Evolutionary conservation across 2,329 filamentous ascomycete species (phyloP).

Genomic region (Arthrobotrys sinensis): DNA sequence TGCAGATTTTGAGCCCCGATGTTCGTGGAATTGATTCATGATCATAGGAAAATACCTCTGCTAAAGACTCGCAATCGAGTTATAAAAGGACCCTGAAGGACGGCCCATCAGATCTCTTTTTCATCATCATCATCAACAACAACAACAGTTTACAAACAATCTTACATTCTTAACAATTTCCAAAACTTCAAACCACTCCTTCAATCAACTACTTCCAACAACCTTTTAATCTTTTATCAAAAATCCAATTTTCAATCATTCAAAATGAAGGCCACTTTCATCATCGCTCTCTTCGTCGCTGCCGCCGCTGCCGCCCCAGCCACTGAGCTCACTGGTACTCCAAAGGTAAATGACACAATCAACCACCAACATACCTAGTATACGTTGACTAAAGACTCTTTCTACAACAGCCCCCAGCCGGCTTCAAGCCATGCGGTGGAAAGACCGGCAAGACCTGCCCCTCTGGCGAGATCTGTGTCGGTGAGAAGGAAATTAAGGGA

Average conservation of each 20-base stretch:
- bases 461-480: conserved; percentile 34
- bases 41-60: neutral
- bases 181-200: conserved; percentile 10
- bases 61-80: neutral
- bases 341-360: conserved; percentile 3
- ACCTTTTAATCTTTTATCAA: neutral
- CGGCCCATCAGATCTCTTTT: neutral
- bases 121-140: conserved; percentile 11
- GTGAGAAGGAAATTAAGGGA: conserved; percentile 39
- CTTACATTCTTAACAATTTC: neutral
- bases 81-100: neutral
- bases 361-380: neutral
- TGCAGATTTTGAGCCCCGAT: neutral
- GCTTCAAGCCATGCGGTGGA: conserved; percentile 24
- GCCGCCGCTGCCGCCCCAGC: conserved; percentile 33
- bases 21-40: neutral
- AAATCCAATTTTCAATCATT: conserved; percentile 1
- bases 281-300: conserved; percentile 43
- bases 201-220: neutral
- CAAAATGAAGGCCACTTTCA: conserved; percentile 49
- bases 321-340: neutral
- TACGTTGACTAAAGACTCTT: neutral
- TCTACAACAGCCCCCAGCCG: conserved; percentile 5
- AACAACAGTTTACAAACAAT: conserved; percentile 11
- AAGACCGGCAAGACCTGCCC: conserved; percentile 14